These are phyloP conservation scores for Venturia effusa DNA, from an alignment of 2,329 filamentous ascomycete genomes.

Conservation along the genomic window DNA sequence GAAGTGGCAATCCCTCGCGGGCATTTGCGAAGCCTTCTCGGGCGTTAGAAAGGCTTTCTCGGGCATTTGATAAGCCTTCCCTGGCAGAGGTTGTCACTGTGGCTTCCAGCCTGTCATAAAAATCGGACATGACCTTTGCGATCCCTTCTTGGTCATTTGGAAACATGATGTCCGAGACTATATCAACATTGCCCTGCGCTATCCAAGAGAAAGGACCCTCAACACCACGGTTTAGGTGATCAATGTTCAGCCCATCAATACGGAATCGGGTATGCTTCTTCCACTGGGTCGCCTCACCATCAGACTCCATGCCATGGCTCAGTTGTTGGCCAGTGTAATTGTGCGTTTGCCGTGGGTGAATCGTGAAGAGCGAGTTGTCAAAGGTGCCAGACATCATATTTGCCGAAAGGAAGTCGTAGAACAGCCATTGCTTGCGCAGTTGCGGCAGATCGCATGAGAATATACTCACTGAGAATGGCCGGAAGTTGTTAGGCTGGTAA, in stretches of 20 bases:
- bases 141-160: constrained; percentile 85
- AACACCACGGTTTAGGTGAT: constrained; percentile 88
- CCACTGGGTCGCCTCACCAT: constrained; percentile 47
- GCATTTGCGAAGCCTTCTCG: not conserved
- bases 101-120: constrained; percentile 92
- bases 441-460: constrained; percentile 92
- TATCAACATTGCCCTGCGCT: constrained; percentile 91
- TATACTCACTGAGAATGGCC: constrained; percentile 92
- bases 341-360: constrained; percentile 87
- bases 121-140: constrained; percentile 89
- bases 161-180: constrained; percentile 91
- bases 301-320: constrained; percentile 40
- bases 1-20: not conserved
- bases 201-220: constrained; percentile 97
- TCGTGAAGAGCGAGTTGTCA: constrained; percentile 92
- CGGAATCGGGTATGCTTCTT: constrained; percentile 91
- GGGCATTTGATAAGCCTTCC: constrained; percentile 10
- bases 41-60: constrained; percentile 14
- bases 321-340: constrained; percentile 58
- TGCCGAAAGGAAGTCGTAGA: constrained; percentile 92
- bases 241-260: constrained; percentile 88
- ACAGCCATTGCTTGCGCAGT: constrained; percentile 89
- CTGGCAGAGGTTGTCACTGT: constrained; percentile 69
- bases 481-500: constrained; percentile 79
- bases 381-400: constrained; percentile 94